phyloP scores from a whole-genome alignment of 1,284 basidiomycete species.

The Singerocomus inundabilis region DNA sequence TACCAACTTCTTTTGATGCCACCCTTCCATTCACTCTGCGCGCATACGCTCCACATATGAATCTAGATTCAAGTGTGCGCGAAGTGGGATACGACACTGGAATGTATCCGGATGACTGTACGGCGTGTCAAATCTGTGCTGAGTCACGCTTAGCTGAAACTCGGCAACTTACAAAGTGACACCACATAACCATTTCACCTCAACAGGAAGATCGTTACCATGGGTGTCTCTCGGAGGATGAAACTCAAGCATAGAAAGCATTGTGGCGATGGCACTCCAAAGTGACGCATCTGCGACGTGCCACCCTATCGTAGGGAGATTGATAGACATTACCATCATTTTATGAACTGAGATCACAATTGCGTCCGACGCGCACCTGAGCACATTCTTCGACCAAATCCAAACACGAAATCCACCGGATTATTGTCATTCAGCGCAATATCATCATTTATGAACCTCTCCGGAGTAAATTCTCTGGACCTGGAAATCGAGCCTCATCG shows the following conservation, averaged over 20 bases:
- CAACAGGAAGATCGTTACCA: conserved; percentile 5
- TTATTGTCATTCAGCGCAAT: conserved; percentile 13
- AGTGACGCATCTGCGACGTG: conserved; percentile 14
- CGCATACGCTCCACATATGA: not conserved
- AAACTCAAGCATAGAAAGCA: conserved; percentile 16
- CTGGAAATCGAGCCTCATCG: conserved; percentile 17
- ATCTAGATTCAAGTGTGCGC: not conserved
- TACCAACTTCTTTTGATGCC: too few relatives aligned
- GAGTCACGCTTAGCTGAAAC: not conserved
- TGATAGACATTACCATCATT: too few relatives aligned
- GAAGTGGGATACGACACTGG: not conserved
- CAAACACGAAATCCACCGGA: conserved; percentile 17
- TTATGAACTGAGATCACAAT: not conserved
- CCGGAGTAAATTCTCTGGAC: conserved; percentile 19
- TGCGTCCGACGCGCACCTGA: conserved; percentile 1
- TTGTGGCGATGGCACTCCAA: conserved; percentile 6
- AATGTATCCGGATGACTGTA: not conserved
- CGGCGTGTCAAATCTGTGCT: too few relatives aligned
- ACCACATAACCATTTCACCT: not conserved
- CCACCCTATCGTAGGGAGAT: not conserved
- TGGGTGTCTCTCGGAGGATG: not conserved
- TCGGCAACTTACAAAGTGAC: not conserved
- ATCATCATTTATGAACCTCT: conserved; percentile 14
- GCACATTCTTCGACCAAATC: conserved; percentile 24
- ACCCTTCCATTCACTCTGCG: too few relatives aligned